Conservation (phyloP, 2,329 filamentous ascomycete species). For the Fusarium irregulare region DNA sequence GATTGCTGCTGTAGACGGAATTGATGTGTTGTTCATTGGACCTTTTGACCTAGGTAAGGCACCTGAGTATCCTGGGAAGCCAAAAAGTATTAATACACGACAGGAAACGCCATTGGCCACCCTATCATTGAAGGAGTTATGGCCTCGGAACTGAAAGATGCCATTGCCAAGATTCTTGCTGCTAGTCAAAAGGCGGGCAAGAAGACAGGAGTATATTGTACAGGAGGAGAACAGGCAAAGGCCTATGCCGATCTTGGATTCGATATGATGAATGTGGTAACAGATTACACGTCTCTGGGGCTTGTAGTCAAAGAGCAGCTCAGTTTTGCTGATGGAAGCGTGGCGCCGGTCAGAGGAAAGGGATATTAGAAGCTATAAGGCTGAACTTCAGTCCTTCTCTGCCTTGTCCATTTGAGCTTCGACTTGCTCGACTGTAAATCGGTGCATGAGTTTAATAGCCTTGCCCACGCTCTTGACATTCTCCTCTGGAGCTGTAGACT, state of each 20-base stretch:
- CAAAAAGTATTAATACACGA: constrained; percentile 8
- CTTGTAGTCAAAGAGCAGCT: constrained; percentile 58
- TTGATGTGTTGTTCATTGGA: constrained; percentile 74
- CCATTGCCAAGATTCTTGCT: constrained; percentile 67
- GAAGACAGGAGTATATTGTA: constrained; percentile 72
- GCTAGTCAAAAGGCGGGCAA: constrained; percentile 72
- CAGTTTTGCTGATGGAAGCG: constrained; percentile 58
- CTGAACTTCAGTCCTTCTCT: constrained; percentile 47
- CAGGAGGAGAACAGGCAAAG: constrained; percentile 66
- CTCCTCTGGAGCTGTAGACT: constrained; percentile 61
- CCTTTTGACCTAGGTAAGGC: constrained; percentile 70
- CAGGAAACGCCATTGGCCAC: constrained; percentile 69
- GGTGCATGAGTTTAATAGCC: constrained; percentile 81
- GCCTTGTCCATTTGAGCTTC: constrained; percentile 74
- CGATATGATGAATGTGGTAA: constrained; percentile 70
- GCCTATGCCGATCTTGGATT: constrained; percentile 67
- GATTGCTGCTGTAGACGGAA: constrained; percentile 68
- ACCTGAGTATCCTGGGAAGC: too few species aligned
- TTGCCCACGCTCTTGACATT: constrained; percentile 62
- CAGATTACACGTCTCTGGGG: constrained; percentile 66
- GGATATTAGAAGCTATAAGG: constrained; percentile 52
- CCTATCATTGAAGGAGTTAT: constrained; percentile 71
- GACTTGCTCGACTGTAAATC: constrained; percentile 75
- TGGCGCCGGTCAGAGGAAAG: constrained; percentile 51
- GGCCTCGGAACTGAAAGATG: constrained; percentile 66